Evolutionary conservation across 2,329 filamentous ascomycete genomes (phyloP).

Genomic region (Xylaria digitata): DNA sequence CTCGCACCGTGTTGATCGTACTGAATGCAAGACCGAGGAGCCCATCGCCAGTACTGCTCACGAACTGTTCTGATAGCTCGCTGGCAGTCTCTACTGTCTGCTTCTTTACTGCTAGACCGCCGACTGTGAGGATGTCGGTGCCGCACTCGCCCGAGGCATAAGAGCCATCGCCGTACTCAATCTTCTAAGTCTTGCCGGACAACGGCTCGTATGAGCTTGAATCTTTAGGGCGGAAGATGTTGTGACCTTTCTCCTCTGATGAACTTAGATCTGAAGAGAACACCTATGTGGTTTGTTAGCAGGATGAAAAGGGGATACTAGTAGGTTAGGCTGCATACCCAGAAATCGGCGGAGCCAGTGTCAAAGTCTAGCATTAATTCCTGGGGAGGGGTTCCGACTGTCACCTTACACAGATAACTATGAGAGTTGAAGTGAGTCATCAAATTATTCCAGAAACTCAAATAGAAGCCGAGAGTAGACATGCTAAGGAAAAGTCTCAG

Average conservation of each 20-base stretch:
- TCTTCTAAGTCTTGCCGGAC: conserved; percentile 68
- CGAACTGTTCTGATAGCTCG: conserved; percentile 68
- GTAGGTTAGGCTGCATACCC: conserved; percentile 59
- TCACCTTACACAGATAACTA: conserved; percentile 69
- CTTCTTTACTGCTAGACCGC: conserved; percentile 68
- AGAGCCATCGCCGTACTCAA: conserved; percentile 76
- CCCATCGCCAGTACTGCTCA: conserved; percentile 68
- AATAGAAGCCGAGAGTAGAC: neutral
- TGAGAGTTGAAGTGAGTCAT: conserved; percentile 61
- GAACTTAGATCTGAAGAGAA: conserved; percentile 64
- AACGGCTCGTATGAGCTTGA: conserved; percentile 68
- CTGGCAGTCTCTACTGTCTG: conserved; percentile 75
- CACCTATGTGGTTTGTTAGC: conserved; percentile 53
- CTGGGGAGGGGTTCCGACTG: conserved; percentile 74
- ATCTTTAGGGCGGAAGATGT: conserved; percentile 68
- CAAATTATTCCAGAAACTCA: neutral
- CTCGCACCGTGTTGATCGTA: conserved; percentile 70
- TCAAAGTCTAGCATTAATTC: conserved; percentile 74
- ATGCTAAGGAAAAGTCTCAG: neutral
- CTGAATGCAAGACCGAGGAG: conserved; percentile 74
- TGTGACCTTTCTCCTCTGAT: conserved; percentile 57
- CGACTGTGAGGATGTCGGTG: conserved; percentile 70
- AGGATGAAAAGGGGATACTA: neutral
- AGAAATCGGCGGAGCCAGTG: conserved; percentile 76
- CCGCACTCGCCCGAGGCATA: conserved; percentile 73